These are phyloP conservation scores for Bidens hawaiensis DNA, from an alignment of 140 eudicot genomes.

Conservation along the genomic window DNA sequence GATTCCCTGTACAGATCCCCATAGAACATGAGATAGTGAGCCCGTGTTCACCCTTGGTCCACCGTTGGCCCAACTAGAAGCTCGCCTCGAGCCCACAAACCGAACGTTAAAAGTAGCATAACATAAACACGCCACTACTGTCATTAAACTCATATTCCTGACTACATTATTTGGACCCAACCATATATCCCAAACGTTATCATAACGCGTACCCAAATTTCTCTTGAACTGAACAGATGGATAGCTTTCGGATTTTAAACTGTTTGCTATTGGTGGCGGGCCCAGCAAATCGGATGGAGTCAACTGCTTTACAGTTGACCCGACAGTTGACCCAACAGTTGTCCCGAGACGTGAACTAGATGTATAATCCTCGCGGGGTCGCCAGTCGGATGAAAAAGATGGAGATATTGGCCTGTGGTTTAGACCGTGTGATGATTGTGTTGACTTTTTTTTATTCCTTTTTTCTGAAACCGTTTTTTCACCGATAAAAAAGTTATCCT, in stretches of 20 bases:
- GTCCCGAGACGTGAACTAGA: constrained; percentile 58
- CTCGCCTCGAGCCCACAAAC: constrained; percentile 34
- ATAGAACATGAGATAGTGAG: constrained; percentile 35
- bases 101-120: constrained; percentile 48
- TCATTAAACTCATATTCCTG: constrained; percentile 39
- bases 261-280: constrained; percentile 41
- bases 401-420: constrained; percentile 51
- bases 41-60: constrained; percentile 33
- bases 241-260: constrained; percentile 33
- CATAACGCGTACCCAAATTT: constrained; percentile 47
- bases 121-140: constrained; percentile 52
- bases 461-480: constrained; percentile 61
- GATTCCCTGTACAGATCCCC: constrained; percentile 43
- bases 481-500: constrained; percentile 63
- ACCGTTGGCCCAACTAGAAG: constrained; percentile 32
- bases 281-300: constrained; percentile 58
- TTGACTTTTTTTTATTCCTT: constrained; percentile 42
- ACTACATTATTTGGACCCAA: constrained; percentile 35
- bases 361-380: constrained; percentile 45
- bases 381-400: constrained; percentile 42
- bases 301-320: constrained; percentile 70
- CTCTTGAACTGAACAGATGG: constrained; percentile 67
- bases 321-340: constrained; percentile 69
- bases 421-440: constrained; percentile 37
- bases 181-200: constrained; percentile 56